These are phyloP conservation scores for Penicillium canariense DNA, from an alignment of 495 filamentous ascomycete species.

Conservation along the genomic window DNA sequence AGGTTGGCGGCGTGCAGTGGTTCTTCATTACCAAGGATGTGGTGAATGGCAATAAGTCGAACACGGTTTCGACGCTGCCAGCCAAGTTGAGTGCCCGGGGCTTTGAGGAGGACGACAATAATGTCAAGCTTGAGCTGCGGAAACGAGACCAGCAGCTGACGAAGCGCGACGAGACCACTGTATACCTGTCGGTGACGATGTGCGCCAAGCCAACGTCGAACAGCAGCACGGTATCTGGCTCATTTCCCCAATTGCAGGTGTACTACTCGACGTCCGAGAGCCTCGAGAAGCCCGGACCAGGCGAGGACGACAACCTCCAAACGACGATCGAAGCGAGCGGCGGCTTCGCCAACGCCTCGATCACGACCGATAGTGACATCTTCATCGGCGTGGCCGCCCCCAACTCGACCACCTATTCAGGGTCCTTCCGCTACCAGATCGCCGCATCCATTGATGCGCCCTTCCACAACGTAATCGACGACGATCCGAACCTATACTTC, in stretches of 20 bases:
- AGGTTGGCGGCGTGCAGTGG: slow-evolving; percentile 54
- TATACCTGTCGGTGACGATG: slow-evolving; percentile 80
- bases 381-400: slow-evolving; percentile 75
- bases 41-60: slow-evolving; percentile 34
- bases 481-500: slow-evolving; percentile 56
- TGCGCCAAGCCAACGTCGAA: slow-evolving; percentile 67
- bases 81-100: slow-evolving; percentile 22
- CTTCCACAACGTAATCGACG: slow-evolving; percentile 60
- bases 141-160: slow-evolving; percentile 15
- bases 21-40: slow-evolving; percentile 52
- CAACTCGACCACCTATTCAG: slow-evolving; percentile 52
- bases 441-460: slow-evolving; percentile 75
- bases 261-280: slow-evolving; percentile 67
- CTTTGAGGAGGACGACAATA: slow-evolving; percentile 8
- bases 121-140: slow-evolving; percentile 21
- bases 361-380: slow-evolving; percentile 53
- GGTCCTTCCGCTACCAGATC: slow-evolving; percentile 72
- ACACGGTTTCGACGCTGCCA: slow-evolving; percentile 36
- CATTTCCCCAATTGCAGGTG: slow-evolving; percentile 68
- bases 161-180: slow-evolving; percentile 42
- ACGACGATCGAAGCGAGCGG: slow-evolving; percentile 43
- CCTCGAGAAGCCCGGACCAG: slow-evolving; percentile 68
- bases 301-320: slow-evolving; percentile 39
- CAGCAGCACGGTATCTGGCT: slow-evolving; percentile 27
- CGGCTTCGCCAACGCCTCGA: slow-evolving; percentile 54